Evolutionary conservation across 352 stramenopile genomes (phyloP).

Genomic region (Phytophthora ohioensis): DNA sequence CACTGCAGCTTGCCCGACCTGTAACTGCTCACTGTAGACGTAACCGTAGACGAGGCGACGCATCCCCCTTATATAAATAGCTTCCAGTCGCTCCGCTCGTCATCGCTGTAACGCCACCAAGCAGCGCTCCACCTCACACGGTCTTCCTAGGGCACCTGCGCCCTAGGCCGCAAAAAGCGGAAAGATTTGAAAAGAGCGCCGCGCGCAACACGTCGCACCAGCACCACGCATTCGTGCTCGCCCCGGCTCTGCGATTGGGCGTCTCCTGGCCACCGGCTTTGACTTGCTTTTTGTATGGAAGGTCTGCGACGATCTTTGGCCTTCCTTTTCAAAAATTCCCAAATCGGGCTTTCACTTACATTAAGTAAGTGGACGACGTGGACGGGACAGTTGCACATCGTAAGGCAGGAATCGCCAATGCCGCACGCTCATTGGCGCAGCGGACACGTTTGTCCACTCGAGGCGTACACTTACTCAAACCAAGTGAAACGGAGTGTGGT

Average conservation of each 20-base stretch:
- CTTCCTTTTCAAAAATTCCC: conserved; percentile 14
- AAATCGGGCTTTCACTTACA: conserved; percentile 16
- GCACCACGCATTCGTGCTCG: conserved; percentile 58
- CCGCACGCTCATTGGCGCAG: conserved; percentile 21
- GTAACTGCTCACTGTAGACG: conserved; percentile 14
- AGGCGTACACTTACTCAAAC: conserved; percentile 27
- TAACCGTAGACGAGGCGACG: conserved; percentile 21
- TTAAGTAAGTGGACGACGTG: conserved; percentile 29
- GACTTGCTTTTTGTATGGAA: conserved; percentile 34
- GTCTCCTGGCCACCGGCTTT: conserved; percentile 32
- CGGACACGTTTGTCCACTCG: conserved; percentile 5
- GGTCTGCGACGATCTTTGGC: conserved; percentile 14
- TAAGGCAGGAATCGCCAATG: not conserved
- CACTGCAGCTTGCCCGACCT: conserved; percentile 10
- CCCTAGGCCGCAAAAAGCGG: conserved; percentile 65
- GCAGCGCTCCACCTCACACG: not conserved
- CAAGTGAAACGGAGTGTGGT: conserved; percentile 24
- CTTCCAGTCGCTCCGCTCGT: too few species aligned
- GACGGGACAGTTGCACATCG: conserved; percentile 6
- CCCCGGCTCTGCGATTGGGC: conserved; percentile 28
- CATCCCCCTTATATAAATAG: conserved; percentile 13
- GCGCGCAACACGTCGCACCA: conserved; percentile 57
- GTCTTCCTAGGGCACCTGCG: conserved; percentile 42
- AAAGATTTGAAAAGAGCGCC: conserved; percentile 61
- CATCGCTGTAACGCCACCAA: not conserved